Evolutionary conservation across 2,329 filamentous ascomycete species (phyloP).

Genomic region (Penicillium sp.): DNA sequence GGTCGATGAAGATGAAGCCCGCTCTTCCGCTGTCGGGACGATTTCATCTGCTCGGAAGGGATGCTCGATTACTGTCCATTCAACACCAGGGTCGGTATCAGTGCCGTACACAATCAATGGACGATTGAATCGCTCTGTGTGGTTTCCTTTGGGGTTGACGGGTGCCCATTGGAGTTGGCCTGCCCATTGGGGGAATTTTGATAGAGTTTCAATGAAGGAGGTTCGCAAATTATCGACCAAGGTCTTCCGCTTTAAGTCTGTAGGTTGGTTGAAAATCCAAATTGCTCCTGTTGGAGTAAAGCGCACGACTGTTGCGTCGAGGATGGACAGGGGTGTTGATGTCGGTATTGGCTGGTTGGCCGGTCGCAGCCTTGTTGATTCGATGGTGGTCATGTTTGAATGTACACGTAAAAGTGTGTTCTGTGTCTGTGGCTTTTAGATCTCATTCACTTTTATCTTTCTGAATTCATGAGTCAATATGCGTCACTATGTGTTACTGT

Average conservation of each 20-base stretch:
- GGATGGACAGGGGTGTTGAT: constrained; percentile 10
- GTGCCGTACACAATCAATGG: constrained; percentile 4
- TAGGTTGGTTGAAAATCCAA: neutral
- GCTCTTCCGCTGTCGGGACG: constrained; percentile 1
- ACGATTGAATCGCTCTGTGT: constrained; percentile 13
- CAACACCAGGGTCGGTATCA: constrained; percentile 5
- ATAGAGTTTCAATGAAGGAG: constrained; percentile 3
- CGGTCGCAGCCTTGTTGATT: constrained; percentile 1
- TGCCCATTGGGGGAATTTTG: constrained; percentile 13
- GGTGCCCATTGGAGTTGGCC: constrained; percentile 15
- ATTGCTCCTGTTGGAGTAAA: constrained; percentile 12
- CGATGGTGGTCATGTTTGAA: neutral
- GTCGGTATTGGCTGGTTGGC: neutral
- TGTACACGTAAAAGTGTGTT: neutral
- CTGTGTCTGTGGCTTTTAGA: neutral
- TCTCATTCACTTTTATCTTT: neutral
- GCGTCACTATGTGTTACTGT: neutral
- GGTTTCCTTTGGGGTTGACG: neutral
- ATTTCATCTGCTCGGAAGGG: neutral
- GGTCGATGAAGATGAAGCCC: neutral
- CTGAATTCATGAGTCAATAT: neutral
- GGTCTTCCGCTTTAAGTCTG: neutral
- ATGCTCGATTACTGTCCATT: constrained; percentile 4
- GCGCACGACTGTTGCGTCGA: constrained; percentile 13
- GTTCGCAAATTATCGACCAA: neutral